Evolutionary conservation across 73 alveolate species (phyloP).

Genomic region (Paramecium caudatum): DNA sequence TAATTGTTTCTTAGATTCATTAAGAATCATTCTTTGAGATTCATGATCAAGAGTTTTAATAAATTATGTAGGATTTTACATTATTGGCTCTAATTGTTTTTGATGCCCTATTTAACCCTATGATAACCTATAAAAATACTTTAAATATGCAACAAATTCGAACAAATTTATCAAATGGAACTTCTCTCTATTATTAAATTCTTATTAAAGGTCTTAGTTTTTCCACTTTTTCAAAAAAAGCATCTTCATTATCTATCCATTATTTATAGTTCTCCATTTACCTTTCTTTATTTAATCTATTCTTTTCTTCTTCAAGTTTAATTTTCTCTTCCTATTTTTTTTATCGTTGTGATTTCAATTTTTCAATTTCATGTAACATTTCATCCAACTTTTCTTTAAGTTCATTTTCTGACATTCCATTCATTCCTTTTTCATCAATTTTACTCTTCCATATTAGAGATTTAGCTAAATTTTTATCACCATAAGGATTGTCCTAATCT

Average conservation of each 20-base stretch:
- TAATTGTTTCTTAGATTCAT: slow-evolving; percentile 68
- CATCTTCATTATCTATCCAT: slow-evolving; percentile 74
- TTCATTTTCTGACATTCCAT: slow-evolving; percentile 61
- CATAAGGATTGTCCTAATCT: slow-evolving; percentile 78
- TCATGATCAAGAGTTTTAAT: slow-evolving; percentile 58
- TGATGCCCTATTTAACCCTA: slow-evolving; percentile 5
- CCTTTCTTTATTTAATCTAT: slow-evolving; percentile 70
- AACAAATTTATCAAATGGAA: slow-evolving; percentile 75
- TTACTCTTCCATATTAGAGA: slow-evolving; percentile 68
- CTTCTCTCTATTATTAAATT: slow-evolving; percentile 75
- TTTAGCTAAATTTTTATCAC: slow-evolving; percentile 74
- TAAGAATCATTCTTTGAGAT: neutral
- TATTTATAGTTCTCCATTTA: slow-evolving; percentile 68
- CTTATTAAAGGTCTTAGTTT: slow-evolving; percentile 75
- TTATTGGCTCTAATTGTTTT: slow-evolving; percentile 64
- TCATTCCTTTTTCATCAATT: neutral
- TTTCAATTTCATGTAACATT: slow-evolving; percentile 62
- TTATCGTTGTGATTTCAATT: slow-evolving; percentile 57
- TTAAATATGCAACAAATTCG: slow-evolving; percentile 68
- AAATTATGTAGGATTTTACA: slow-evolving; percentile 63
- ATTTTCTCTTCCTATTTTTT: slow-evolving; percentile 68
- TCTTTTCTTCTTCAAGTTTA: slow-evolving; percentile 72
- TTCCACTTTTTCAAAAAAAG: slow-evolving; percentile 76
- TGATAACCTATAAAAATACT: neutral
- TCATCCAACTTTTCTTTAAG: slow-evolving; percentile 60